Evolutionary conservation across 202 grass and related monocot genomes (phyloP).

Genomic region (Musa balbisiana): DNA sequence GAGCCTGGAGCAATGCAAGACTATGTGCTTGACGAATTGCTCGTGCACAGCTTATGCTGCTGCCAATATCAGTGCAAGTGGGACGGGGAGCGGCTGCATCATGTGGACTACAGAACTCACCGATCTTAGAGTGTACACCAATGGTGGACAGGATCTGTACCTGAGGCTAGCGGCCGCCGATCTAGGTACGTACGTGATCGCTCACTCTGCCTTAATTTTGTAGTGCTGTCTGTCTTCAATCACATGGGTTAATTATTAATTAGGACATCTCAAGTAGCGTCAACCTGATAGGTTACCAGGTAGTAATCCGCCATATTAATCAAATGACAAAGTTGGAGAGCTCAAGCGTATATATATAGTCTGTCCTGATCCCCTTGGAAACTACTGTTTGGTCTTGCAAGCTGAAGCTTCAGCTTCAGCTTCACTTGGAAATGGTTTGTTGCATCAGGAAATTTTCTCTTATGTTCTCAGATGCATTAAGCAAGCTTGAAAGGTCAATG

Average conservation of each 20-base stretch:
- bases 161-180: constrained; percentile 6
- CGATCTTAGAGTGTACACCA: not conserved
- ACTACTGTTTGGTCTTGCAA: no score
- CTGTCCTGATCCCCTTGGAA: no score
- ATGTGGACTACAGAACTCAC: not conserved
- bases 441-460: no score
- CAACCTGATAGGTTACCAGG: no score
- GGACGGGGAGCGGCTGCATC: not conserved
- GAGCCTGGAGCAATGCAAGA: not conserved
- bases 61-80: not conserved
- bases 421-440: no score
- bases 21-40: constrained; percentile 5
- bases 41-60: not conserved
- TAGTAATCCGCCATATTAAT: no score
- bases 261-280: no score
- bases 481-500: no score
- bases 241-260: not conserved
- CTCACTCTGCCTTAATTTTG: not conserved
- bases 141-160: not conserved
- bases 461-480: no score
- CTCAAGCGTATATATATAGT: no score
- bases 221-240: not conserved
- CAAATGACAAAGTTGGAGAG: no score
- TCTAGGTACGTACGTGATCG: not conserved
- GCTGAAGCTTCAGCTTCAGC: no score